Evolutionary conservation across 1,139 yeast species (phyloP), one percentile per base, ranked within the genome.

Genomic region (Schwanniomyces etchellsii): DNA sequence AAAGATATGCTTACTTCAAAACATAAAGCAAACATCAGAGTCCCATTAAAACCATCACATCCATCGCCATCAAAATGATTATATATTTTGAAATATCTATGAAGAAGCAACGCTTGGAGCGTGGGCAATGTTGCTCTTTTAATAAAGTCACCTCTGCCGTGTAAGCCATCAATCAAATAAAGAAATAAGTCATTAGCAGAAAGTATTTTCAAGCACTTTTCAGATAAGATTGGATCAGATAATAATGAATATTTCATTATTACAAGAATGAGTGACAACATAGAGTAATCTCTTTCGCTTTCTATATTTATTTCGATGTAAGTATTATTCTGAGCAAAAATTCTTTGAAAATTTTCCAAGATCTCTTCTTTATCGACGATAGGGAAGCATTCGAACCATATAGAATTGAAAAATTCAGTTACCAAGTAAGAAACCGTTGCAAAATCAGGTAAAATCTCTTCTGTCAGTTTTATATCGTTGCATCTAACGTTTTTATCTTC

Each of bases 41-140:
- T 13, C 13, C 34, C 27, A 15, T 25, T 28, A n/a, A 21, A 16
- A 9, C 28, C 25, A 16, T 31, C 32, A 5, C 34, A 29, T 10
- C 36, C 34, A 12, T 31, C 36, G 9, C 34, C 34, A 28, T 34
- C 36, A 7, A 26, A 25, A 17, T 24, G n/a, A 28, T 34, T 34
- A 21, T 28, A 28, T 15, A 20, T 28, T 13, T 34, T 34, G 18
- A 33, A 29, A 14, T 31, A 18, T n/a, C 27, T 25, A 10, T 28
- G 29, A 11, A 31, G 14, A 10, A 34, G 14, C 13, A 34, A 20
- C 7, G 32, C 34, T 20, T 34, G 36, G 17, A 34, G 16, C 9
- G 36, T 22, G 4, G 34, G 32, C 14, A 34, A 16, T 6, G 36
- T 21, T 4, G 34, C 26, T 4, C 20, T 21, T 23, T 28, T 31